phyloP scores from a whole-genome alignment of 2,329 filamentous ascomycete species.

The Tolypocladium amazonense region DNA sequence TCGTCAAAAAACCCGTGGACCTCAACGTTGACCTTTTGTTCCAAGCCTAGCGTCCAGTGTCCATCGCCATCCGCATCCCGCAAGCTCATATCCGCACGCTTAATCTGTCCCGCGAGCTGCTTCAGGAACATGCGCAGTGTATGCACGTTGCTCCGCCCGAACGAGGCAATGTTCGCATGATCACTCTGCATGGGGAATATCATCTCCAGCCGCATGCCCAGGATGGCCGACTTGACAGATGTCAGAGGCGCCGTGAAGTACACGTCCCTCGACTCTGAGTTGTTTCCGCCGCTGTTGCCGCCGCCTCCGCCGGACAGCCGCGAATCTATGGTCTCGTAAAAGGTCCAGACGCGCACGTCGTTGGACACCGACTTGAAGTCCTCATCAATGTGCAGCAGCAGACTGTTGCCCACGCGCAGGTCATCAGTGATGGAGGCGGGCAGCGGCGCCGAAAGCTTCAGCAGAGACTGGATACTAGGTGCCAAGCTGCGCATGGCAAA shows the following conservation, averaged over 20 bases:
- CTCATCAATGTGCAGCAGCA: conserved; percentile 39
- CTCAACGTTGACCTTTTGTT: conserved; percentile 45
- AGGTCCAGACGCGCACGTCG: conserved; percentile 51
- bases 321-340: conserved; percentile 53
- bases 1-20: conserved; percentile 50
- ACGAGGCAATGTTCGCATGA: conserved; percentile 43
- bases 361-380: conserved; percentile 45
- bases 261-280: conserved; percentile 25
- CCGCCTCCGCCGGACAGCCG: conserved; percentile 30
- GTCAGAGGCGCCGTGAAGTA: conserved; percentile 50
- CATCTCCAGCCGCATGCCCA: conserved; percentile 39
- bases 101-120: conserved; percentile 21
- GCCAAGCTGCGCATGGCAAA: conserved; percentile 47
- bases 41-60: conserved; percentile 37
- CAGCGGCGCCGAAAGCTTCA: conserved; percentile 39
- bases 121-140: conserved; percentile 32
- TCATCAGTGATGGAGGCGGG: conserved; percentile 38
- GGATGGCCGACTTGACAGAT: conserved; percentile 43
- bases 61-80: conserved; percentile 10
- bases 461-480: conserved; percentile 39
- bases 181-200: conserved; percentile 44
- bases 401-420: conserved; percentile 37
- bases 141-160: conserved; percentile 36
- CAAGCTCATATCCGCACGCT: conserved; percentile 20
- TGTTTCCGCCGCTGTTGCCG: conserved; percentile 16